Percentiles rank a stretch among this genome's conserved stretches.
Evolutionary conservation across 345 rosid genomes (phyloP).

Genomic region (Linum trigynum): DNA sequence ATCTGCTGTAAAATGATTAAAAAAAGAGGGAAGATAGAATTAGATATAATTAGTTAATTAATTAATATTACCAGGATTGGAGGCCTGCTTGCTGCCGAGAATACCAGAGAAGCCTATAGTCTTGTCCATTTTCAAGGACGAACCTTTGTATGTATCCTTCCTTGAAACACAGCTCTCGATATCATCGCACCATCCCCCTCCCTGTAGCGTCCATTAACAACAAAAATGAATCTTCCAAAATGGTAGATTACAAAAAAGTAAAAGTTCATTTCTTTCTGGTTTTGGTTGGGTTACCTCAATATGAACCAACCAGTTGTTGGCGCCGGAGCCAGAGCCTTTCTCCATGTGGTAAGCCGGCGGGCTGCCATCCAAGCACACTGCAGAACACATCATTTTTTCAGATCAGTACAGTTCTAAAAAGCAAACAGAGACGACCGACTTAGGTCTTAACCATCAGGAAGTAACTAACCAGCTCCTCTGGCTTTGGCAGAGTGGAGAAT

Average conservation of each 20-base stretch:
- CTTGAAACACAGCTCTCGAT: neutral
- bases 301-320: conserved; percentile 70
- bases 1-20: neutral
- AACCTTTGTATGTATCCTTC: conserved; percentile 3
- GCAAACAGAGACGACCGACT: neutral
- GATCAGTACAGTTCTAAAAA: neutral
- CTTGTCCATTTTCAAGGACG: conserved; percentile 7
- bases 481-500: conserved; percentile 9
- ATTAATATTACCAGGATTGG: conserved; percentile 4
- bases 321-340: conserved; percentile 70
- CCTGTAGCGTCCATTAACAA: neutral
- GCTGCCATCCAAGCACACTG: conserved; percentile 96
- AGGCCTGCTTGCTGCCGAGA: conserved; percentile 2
- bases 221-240: conserved; percentile 15
- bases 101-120: conserved; percentile 8
- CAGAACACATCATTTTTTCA: neutral
- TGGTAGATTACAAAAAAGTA: too few species aligned
- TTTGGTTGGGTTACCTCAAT: conserved; percentile 39
- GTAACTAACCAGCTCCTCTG: conserved; percentile 69
- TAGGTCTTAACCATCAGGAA: too few species aligned
- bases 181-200: conserved; percentile 9
- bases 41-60: neutral
- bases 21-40: neutral
- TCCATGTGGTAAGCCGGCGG: conserved; percentile 86
- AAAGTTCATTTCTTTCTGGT: neutral